Evolutionary conservation across 164 flowering plant genomes (phyloP).

Genomic region (Annona squamosa): DNA sequence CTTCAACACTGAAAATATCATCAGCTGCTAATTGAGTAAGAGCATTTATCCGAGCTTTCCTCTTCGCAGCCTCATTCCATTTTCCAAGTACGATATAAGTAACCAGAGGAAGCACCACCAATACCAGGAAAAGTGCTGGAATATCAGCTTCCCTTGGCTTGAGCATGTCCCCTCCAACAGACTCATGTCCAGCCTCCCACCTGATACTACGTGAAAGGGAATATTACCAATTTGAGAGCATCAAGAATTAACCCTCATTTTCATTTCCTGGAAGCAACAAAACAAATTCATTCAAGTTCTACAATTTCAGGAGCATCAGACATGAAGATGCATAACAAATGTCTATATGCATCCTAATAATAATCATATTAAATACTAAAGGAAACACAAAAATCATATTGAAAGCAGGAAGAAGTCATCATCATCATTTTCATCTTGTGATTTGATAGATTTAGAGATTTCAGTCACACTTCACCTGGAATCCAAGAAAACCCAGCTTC

Average conservation of each 20-base stretch:
- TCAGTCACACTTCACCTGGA: background rate
- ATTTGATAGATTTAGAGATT: background rate
- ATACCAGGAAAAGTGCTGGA: conserved; percentile 58
- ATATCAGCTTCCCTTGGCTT: conserved; percentile 85
- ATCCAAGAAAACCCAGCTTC: background rate
- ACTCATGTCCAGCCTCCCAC: conserved; percentile 56
- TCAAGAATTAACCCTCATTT: conserved; percentile 5
- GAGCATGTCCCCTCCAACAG: conserved; percentile 73
- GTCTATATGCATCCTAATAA: background rate
- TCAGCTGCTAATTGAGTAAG: conserved; percentile 70
- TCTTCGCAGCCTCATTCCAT: conserved; percentile 69
- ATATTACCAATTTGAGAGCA: conserved; percentile 9
- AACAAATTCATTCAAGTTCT: background rate
- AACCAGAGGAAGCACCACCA: conserved; percentile 77
- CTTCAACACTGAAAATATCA: conserved; percentile 46
- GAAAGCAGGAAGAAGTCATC: background rate
- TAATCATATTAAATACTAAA: too few species aligned
- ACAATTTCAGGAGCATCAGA: background rate
- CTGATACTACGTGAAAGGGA: conserved; percentile 8
- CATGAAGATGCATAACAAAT: background rate
- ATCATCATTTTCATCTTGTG: background rate
- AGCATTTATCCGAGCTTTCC: conserved; percentile 53
- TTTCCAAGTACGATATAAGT: conserved; percentile 71
- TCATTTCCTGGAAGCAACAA: background rate
- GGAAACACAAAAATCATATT: background rate